A percentile compares a stretch with the other conserved stretches of the same genome.
phyloP scores from a whole-genome alignment of 495 filamentous ascomycete genomes.

The Neurospora sp. region DNA sequence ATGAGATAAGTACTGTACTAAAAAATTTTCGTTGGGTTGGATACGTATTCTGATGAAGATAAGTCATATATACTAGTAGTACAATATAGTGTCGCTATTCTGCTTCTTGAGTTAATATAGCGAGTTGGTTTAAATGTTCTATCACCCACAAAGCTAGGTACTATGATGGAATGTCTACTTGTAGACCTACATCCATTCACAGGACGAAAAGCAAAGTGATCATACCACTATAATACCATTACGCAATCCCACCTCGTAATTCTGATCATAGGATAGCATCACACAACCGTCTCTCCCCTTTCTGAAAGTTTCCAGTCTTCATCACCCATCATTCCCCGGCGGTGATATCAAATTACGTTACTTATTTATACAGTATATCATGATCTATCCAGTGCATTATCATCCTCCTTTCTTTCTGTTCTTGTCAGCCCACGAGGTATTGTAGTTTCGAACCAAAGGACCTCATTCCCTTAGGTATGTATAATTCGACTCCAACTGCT shows the following conservation, averaged over 20 bases:
- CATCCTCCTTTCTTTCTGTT: not conserved
- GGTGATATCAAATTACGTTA: not conserved
- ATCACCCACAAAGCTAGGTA: not conserved
- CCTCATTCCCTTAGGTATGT: not conserved
- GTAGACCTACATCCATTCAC: not conserved
- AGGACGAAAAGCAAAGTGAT: not conserved
- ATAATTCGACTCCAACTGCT: not conserved
- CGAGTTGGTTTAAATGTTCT: not conserved
- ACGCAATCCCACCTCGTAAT: not conserved
- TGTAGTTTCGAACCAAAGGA: not conserved
- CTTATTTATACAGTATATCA: not conserved
- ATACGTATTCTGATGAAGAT: not conserved
- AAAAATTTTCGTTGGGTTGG: not conserved
- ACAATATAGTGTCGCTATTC: not conserved
- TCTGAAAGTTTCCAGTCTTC: not conserved
- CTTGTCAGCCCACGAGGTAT: not conserved
- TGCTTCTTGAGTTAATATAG: not conserved
- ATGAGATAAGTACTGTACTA: not conserved
- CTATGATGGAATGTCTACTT: not conserved
- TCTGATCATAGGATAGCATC: not conserved
- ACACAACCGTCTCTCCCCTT: not conserved
- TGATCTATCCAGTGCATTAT: not conserved
- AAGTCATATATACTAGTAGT: not conserved
- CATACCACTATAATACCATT: not conserved
- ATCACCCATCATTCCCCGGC: not conserved